These are phyloP conservation scores for Cladophialophora bantiana DNA, from an alignment of 2,329 filamentous ascomycete genomes.

Conservation along the genomic window DNA sequence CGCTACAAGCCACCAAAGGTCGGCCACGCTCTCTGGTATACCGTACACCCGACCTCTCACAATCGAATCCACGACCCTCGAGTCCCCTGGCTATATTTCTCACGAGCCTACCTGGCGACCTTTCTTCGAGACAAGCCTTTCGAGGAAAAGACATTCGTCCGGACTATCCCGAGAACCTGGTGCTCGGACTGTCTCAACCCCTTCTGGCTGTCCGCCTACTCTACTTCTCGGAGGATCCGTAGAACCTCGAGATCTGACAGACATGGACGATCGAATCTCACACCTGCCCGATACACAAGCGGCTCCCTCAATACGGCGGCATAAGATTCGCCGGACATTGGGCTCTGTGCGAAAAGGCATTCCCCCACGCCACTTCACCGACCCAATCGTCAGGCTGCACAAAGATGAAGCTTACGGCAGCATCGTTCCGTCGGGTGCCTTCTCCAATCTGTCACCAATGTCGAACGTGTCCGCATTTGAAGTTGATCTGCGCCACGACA, in stretches of 20 bases:
- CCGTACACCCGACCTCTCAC: constrained; percentile 34
- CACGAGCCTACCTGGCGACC: constrained; percentile 46
- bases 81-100: constrained; percentile 22
- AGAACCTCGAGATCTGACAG: constrained; percentile 25
- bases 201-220: constrained; percentile 25
- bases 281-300: constrained; percentile 9
- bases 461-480: constrained; percentile 44
- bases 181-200: constrained; percentile 28
- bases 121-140: constrained; percentile 48
- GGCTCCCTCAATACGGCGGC: constrained; percentile 23
- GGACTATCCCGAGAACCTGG: constrained; percentile 35
- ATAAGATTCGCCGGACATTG: constrained; percentile 44
- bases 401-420: constrained; percentile 38
- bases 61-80: constrained; percentile 24
- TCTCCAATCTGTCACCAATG: constrained; percentile 41
- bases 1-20: constrained; percentile 69
- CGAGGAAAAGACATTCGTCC: constrained; percentile 51
- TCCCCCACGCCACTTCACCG: constrained; percentile 39
- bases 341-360: constrained; percentile 43
- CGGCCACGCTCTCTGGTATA: constrained; percentile 54
- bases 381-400: constrained; percentile 38
- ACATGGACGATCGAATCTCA: constrained; percentile 21
- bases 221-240: constrained; percentile 32
- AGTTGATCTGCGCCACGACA: constrained; percentile 40
- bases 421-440: constrained; percentile 34